Conservation (phyloP, 2,329 filamentous ascomycete genomes). For the Fusarium globosum region DNA sequence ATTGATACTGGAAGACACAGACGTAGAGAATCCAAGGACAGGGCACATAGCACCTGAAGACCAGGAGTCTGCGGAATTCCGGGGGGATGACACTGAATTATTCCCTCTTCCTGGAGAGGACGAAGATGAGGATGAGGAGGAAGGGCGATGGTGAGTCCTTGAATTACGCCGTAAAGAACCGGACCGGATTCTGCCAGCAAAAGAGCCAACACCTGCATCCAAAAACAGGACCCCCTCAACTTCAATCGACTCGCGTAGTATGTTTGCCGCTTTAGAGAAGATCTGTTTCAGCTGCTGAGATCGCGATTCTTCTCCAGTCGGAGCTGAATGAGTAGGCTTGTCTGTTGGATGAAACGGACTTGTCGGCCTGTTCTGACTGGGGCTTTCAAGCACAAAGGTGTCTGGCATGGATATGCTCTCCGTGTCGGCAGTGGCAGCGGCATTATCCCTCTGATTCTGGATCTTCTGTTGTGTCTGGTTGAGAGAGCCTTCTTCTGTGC, state of each 20-base stretch:
- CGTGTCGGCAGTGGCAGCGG: neutral
- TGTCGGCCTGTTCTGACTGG: neutral
- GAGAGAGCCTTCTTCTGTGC: conserved; percentile 17
- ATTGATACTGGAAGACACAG: conserved; percentile 49
- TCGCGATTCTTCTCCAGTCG: conserved; percentile 3
- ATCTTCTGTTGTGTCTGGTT: conserved; percentile 20
- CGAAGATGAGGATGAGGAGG: conserved; percentile 16
- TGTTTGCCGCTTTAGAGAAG: conserved; percentile 57
- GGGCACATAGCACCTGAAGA: conserved; percentile 37
- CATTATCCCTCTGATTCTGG: conserved; percentile 7
- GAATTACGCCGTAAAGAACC: neutral
- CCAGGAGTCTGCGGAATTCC: conserved; percentile 41
- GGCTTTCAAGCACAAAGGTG: conserved; percentile 23
- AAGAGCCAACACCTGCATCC: conserved; percentile 47
- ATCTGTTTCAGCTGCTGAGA: conserved; percentile 35
- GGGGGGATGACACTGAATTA: conserved; percentile 13
- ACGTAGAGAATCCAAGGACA: conserved; percentile 54
- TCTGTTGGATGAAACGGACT: neutral
- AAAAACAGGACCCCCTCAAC: conserved; percentile 52
- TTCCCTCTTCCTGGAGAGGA: conserved; percentile 1
- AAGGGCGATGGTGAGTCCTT: neutral
- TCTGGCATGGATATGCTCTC: neutral
- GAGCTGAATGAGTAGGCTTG: neutral
- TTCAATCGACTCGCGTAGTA: conserved; percentile 56
- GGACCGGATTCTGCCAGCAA: conserved; percentile 12